A percentile compares a stretch with the other conserved stretches of the same genome.
These are phyloP conservation scores for Eimeria praecox DNA, from an alignment of 169 alveolate species.

Conservation along the genomic window DNA sequence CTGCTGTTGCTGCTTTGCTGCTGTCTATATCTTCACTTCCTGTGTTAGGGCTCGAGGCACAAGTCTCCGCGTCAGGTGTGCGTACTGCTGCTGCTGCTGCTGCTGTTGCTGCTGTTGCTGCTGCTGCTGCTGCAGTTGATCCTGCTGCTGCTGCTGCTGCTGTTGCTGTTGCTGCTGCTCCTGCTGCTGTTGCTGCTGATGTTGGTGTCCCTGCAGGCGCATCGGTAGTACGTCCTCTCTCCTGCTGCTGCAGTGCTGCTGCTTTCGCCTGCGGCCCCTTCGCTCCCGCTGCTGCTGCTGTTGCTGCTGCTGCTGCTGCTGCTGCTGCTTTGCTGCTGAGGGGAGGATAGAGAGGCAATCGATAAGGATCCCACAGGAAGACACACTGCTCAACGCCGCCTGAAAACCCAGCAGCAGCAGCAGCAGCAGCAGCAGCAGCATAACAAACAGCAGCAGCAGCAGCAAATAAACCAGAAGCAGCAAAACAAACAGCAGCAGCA, in stretches of 20 bases:
- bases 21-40: not conserved
- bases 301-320: conserved; percentile 60
- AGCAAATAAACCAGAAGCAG: not conserved
- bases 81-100: not conserved
- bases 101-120: conserved; percentile 1
- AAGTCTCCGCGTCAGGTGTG: not conserved
- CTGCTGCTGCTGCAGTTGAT: not conserved
- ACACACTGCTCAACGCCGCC: conserved; percentile 80
- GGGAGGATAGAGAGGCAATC: conserved; percentile 70
- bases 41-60: not conserved
- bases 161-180: conserved; percentile 21
- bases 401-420: conserved; percentile 40
- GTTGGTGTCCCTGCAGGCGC: conserved; percentile 22
- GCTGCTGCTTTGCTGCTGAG: conserved; percentile 2
- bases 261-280: conserved; percentile 29
- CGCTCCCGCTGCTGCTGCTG: conserved; percentile 19
- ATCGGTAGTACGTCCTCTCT: not conserved
- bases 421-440: conserved; percentile 46
- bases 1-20: not conserved
- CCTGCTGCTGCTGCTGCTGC: conserved; percentile 3
- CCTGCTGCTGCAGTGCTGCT: conserved; percentile 47
- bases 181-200: not conserved
- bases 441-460: conserved; percentile 18
- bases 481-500: not conserved
- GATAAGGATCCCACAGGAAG: conserved; percentile 73